Evolutionary conservation across 225 moss, liverwort and hornwort species (phyloP), one percentile per base, ranked within the genome.

Genomic region (Neckera pumila): DNA sequence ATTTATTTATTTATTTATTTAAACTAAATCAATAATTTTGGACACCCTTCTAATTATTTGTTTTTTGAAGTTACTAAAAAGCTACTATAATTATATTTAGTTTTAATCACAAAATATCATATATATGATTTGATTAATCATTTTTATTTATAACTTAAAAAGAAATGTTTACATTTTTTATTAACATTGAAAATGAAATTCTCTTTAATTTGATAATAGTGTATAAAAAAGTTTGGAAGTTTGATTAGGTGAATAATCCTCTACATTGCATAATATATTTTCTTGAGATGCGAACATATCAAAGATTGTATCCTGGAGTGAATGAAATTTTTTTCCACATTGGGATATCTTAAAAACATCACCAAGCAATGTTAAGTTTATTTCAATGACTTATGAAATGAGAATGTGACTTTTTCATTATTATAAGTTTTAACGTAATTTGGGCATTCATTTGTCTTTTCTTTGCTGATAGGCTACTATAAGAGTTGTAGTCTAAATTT

Each of bases 21-120:
- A 47, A 47, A 47, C 47, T 21, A 13, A 6, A 0, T 14, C 5
- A n/a, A 6, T 21, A 30, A 16, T 21, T 22, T n/a, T n/a, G 7
- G 8, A 1, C 31, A 8, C 1, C 3, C 1, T n/a, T n/a, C n/a
- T 66, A 11, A n/a, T 66, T 6, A n/a, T 20, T 20, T 12, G 12
- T 12, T 21, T 12, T 38, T 4, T 69, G 0, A 69, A 38, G 4
- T 1, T 23, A 0, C 7, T 69, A 38, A 13, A 7, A 38, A 38
- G 7, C 12, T 67, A 22, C 4, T 38, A 22, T 36, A 17, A 45
- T 17, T 3, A 28, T 17, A 15, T 45, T 30, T 17, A 40, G 18
- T 25, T 45, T 74, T 74, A 11, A 47, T 31, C 3, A 10, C 31
- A 31, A 49, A 49, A 33, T 47, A 11, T 47, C 12, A 11, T 4